Conservation (phyloP, 2,329 filamentous ascomycete genomes). For the Aspergillus sp. region DNA sequence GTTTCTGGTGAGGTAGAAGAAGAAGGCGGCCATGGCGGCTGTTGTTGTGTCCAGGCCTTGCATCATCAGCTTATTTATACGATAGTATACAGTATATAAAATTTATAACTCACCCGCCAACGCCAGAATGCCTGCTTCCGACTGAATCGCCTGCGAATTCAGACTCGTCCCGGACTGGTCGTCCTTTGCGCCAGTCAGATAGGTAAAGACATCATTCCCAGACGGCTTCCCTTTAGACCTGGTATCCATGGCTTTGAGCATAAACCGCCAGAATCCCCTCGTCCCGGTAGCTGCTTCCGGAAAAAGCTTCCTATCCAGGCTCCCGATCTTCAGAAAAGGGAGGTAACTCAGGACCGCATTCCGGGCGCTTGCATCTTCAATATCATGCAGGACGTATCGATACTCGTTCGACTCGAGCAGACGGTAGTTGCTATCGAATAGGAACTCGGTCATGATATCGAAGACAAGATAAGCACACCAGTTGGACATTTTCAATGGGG, state of each 20-base stretch:
- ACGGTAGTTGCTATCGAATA: slow-evolving; percentile 27
- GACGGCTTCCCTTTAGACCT: background rate
- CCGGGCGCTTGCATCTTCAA: background rate
- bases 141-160: no score
- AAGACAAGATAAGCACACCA: slow-evolving; percentile 24
- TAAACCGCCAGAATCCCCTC: background rate
- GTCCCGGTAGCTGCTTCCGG: no score
- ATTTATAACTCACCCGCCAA: no score
- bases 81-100: slow-evolving; percentile 3
- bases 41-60: slow-evolving; percentile 25
- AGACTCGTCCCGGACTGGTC: no score
- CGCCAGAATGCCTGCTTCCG: no score
- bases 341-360: background rate
- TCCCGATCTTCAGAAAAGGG: slow-evolving; percentile 2
- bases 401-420: slow-evolving; percentile 24
- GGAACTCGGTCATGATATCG: slow-evolving; percentile 30
- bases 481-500: slow-evolving; percentile 11
- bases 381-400: slow-evolving; percentile 14
- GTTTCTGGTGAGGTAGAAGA: slow-evolving; percentile 21
- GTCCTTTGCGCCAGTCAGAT: no score
- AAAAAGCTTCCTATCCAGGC: slow-evolving; percentile 4
- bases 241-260: background rate
- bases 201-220: slow-evolving; percentile 1
- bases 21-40: slow-evolving; percentile 9
- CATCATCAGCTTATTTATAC: no score